A percentile compares a stretch with the other conserved stretches of the same genome.
phyloP scores from a whole-genome alignment of 2,329 filamentous ascomycete genomes.

The Penicillium sp. region DNA sequence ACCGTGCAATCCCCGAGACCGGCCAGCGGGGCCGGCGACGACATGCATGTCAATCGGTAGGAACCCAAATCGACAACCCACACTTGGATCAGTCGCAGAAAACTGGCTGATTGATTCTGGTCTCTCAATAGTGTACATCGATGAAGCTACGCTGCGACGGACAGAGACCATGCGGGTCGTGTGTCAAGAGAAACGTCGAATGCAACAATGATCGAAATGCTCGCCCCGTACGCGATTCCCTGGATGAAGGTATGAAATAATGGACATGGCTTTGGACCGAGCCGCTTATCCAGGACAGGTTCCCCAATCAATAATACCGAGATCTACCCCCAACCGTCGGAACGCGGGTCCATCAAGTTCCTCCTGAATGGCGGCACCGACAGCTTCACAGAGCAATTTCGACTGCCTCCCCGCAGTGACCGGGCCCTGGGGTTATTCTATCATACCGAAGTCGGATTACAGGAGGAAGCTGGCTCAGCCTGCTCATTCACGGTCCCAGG shows the following conservation, averaged over 20 bases:
- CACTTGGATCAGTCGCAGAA: not conserved
- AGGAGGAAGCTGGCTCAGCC: conserved; percentile 21
- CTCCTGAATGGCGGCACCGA: conserved; percentile 47
- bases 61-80: conserved; percentile 8
- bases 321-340: conserved; percentile 34
- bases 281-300: conserved; percentile 7
- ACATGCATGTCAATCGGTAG: conserved; percentile 49
- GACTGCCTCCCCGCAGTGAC: conserved; percentile 43
- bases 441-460: conserved; percentile 31
- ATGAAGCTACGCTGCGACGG: conserved; percentile 51
- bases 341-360: conserved; percentile 49
- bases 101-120: not conserved
- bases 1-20: conserved; percentile 45
- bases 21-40: conserved; percentile 46
- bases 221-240: conserved; percentile 9
- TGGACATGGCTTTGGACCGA: not conserved
- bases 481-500: conserved; percentile 19
- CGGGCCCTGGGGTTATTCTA: conserved; percentile 38
- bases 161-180: conserved; percentile 44
- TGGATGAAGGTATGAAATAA: conserved; percentile 20
- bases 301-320: conserved; percentile 24
- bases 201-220: conserved; percentile 39
- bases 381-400: conserved; percentile 47
- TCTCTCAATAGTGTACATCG: conserved; percentile 40
- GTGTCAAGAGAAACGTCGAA: conserved; percentile 42